Conservation (phyloP, 352 stramenopile species). For the Globisporangium ultimum region DNA sequence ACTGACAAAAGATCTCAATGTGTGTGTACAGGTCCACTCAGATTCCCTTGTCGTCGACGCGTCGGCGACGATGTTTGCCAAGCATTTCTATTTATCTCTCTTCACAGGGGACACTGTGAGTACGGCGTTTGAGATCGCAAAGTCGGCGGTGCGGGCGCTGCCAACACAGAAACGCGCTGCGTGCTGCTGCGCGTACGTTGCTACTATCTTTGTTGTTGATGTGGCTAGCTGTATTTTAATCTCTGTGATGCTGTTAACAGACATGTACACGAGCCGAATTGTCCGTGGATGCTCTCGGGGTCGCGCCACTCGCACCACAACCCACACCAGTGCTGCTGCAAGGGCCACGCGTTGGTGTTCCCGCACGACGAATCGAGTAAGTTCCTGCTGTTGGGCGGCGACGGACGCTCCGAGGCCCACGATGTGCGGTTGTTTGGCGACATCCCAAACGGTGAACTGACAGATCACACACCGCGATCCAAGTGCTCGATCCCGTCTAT, state of each 20-base stretch:
- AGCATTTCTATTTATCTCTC: conserved; percentile 82
- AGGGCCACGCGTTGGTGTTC: conserved; percentile 55
- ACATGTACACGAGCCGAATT: conserved; percentile 70
- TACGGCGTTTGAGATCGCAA: conserved; percentile 73
- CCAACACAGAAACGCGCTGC: conserved; percentile 59
- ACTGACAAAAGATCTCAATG: not conserved
- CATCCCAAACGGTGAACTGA: conserved; percentile 50
- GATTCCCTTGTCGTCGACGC: conserved; percentile 75
- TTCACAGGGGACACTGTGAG: conserved; percentile 71
- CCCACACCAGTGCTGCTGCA: conserved; percentile 72
- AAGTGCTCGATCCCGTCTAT: conserved; percentile 77
- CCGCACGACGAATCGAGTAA: conserved; percentile 84
- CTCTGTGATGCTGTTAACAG: conserved; percentile 18
- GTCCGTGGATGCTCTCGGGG: conserved; percentile 59
- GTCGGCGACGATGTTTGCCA: conserved; percentile 78
- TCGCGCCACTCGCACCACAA: conserved; percentile 69
- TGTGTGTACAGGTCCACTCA: conserved; percentile 48
- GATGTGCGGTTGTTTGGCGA: conserved; percentile 73
- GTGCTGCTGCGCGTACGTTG: conserved; percentile 77
- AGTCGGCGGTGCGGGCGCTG: conserved; percentile 56
- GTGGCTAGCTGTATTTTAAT: not conserved
- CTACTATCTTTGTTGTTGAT: not conserved
- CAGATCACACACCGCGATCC: conserved; percentile 66
- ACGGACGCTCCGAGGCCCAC: conserved; percentile 31
- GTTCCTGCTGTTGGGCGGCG: conserved; percentile 57